Conservation (phyloP, 352 stramenopile species). For the Phytophthora megakarya region DNA sequence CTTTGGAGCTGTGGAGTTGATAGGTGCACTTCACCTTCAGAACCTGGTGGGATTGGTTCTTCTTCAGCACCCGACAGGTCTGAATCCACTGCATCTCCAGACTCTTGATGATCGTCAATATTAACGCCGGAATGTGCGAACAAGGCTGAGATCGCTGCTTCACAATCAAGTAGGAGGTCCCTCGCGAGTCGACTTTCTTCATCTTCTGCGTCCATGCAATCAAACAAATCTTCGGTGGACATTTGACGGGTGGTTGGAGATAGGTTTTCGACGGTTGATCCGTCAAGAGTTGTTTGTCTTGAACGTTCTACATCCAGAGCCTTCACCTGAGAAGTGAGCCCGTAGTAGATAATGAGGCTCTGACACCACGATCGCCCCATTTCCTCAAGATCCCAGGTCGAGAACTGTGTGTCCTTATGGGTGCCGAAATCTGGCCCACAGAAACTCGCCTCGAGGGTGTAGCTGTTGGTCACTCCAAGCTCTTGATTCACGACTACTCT, state of each 20-base stretch:
- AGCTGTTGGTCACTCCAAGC: conserved; percentile 83
- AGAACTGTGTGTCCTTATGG: conserved; percentile 77
- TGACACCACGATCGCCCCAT: conserved; percentile 80
- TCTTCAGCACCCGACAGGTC: conserved; percentile 71
- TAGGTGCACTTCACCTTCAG: conserved; percentile 10
- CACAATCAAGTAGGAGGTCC: conserved; percentile 61
- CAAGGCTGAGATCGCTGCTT: conserved; percentile 65
- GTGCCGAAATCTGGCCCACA: conserved; percentile 80
- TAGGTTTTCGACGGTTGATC: not conserved
- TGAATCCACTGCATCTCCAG: conserved; percentile 45
- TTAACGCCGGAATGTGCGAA: conserved; percentile 36
- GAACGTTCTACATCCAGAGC: conserved; percentile 34
- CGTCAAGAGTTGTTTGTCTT: not conserved
- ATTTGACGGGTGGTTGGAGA: not conserved
- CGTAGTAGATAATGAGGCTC: conserved; percentile 78
- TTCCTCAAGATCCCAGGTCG: conserved; percentile 70
- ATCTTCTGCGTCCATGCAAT: conserved; percentile 17
- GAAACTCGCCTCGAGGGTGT: conserved; percentile 92
- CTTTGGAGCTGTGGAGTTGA: not conserved
- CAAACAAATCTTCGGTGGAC: not conserved
- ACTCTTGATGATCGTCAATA: conserved; percentile 26
- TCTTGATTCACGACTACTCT: conserved; percentile 91
- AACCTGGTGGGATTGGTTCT: conserved; percentile 60
- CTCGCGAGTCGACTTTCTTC: conserved; percentile 30
- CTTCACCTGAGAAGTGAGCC: conserved; percentile 55